Conservation (phyloP, 192 early-diverging fungal species). For the Backusella luteola region DNA sequence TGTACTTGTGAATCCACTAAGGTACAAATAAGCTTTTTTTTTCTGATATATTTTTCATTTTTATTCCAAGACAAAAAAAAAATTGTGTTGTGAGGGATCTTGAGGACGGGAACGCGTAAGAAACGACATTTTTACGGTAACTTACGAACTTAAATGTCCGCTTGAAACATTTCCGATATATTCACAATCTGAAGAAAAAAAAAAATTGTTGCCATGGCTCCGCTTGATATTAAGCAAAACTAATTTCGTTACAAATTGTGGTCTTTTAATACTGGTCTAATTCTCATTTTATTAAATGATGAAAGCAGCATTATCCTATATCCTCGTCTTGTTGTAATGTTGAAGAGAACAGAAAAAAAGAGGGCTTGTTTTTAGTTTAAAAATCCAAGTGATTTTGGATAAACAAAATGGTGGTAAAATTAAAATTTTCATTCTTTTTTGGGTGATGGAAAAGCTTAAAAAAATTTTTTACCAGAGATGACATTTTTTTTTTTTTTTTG, state of each 20-base stretch:
- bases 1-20: neutral
- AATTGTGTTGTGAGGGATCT: constrained; percentile 13
- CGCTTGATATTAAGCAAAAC: neutral
- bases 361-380: neutral
- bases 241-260: neutral
- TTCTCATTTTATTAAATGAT: neutral
- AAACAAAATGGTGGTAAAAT: neutral
- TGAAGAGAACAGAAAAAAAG: neutral
- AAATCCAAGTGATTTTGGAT: neutral
- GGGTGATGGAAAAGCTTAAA: neutral
- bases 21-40: neutral
- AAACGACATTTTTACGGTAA: constrained; percentile 21
- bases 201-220: neutral
- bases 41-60: constrained; percentile 2
- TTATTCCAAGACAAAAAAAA: neutral
- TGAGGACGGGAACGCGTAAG: constrained; percentile 39
- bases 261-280: neutral
- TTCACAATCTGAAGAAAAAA: constrained; percentile 17
- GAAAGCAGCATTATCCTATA: neutral
- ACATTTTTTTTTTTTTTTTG: neutral
- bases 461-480: neutral
- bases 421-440: neutral
- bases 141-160: constrained; percentile 26
- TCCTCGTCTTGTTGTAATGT: neutral
- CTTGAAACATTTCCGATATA: constrained; percentile 18